Evolutionary conservation across 1,139 yeast species (phyloP), one percentile per base, ranked within the genome.

Genomic region (Candida dubliniensis): DNA sequence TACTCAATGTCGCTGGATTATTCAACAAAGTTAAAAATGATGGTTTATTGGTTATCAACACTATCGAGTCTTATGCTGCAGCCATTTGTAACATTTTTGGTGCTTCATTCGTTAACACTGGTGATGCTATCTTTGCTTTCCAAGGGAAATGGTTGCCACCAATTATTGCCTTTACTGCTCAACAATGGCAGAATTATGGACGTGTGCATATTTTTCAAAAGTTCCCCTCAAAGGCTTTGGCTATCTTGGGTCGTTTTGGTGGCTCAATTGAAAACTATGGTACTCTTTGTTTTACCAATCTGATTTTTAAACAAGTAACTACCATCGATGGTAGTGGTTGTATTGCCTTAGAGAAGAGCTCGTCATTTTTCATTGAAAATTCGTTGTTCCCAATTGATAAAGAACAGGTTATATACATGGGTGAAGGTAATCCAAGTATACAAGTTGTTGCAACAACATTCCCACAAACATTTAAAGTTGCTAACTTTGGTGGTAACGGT

Each of bases 401-500:
- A 6, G 3, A 13, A 13, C 41, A 38, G 9, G 32, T 36, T 13
- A 25, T 38, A 35, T 38, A 23, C 41, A 14, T 38, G 27, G 41
- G 41, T 38, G 41, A 14, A 14, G 36, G 35, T 38, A 25, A 31
- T 11, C 32, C 35, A 31, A 23, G 34, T 24, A 34, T 40, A 18
- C 37, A 40, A 34, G 42, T 34, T 35, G n/a, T 18, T 23, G 31
- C 38, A 23, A 10, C 13, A 8, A 27, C 36, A 25, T 25, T 31
- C 26, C 38, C 42, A 30, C 42, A 40, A 40, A 15, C 32, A 24
- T 34, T 27, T 18, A 40, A 34, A 13, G 38, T 40, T 29, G 38
- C 34, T 8, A 40, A 40, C 38, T 40, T 40, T 18, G 42, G 42
- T 40, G 34, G 24, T 8, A 32, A 32, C 24, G 35, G 35, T 24